Percentiles rank a stretch among this genome's conserved stretches.
These are phyloP conservation scores for Ensete glaucum DNA, from an alignment of 176 grass and related monocot genomes.

Conservation along the genomic window DNA sequence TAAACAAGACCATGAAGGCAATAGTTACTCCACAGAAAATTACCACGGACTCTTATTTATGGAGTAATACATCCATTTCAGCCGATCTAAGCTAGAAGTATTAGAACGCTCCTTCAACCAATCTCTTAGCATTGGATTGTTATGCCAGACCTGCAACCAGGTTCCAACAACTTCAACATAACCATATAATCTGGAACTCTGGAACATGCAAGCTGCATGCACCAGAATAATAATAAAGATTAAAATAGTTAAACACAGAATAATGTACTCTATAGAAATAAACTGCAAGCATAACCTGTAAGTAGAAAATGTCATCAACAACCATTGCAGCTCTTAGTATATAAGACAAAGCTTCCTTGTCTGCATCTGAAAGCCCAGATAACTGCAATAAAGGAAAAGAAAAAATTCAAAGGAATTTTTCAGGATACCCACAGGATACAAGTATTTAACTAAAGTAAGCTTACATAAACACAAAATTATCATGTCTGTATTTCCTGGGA, in stretches of 20 bases:
- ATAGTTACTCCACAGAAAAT: conserved; percentile 17
- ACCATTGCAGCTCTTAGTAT: conserved; percentile 73
- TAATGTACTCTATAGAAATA: conserved; percentile 3
- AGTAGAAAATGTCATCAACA: conserved; percentile 87
- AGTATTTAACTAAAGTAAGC: not conserved
- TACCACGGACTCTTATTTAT: conserved; percentile 99
- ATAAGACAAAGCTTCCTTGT: conserved; percentile 63
- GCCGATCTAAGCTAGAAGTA: conserved; percentile 48
- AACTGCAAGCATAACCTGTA: conserved; percentile 38
- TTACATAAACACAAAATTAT: not conserved
- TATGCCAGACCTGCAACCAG: conserved; percentile 52
- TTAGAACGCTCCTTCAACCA: conserved; percentile 63
- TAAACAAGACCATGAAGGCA: not conserved
- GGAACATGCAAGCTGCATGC: not conserved
- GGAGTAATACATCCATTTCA: conserved; percentile 87
- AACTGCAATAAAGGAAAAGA: conserved; percentile 33
- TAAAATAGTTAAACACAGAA: conserved; percentile 7
- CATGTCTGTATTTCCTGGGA: not conserved
- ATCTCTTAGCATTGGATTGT: conserved; percentile 60
- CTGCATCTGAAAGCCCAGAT: conserved; percentile 63
- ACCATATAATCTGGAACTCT: not conserved
- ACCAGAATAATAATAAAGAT: conserved; percentile 22
- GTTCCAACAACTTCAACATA: conserved; percentile 30
- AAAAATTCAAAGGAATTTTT: not conserved
- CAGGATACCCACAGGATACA: not conserved